Base-by-base conservation (phyloP, 306 rosid genomes). In the Senna siamea region DNA sequence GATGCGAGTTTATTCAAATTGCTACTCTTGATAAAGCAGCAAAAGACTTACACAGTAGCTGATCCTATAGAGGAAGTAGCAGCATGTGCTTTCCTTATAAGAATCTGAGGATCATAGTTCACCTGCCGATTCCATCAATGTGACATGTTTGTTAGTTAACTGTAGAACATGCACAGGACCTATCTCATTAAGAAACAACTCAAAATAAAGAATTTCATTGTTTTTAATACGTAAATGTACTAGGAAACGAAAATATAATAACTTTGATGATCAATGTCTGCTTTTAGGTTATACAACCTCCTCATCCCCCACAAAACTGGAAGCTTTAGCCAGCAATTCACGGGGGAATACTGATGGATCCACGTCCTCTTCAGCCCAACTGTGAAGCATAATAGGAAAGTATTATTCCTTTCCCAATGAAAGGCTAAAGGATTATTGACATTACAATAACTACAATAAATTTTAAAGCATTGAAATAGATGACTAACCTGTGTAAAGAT, bases 331-430 rank as follows among this genome's bases (percentile, higher is more conserved):
- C 87, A 94, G 72, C 50, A 94, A 73, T 70, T 94, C 97, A 67
- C 84, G 89, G 17, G 99, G 93, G 80, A 94, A 94, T 69, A 85
- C 46, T 1, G 97, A 87, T 44, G 99, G 97, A 83, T 94, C 97
- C 60, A 94, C 97, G 66, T 88, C 76, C 80, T 89, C 82, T 75
- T 94, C 95, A 60, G 97, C 96, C 93, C 99, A 94, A 74, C 99
- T 92, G 79, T n/a, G 57, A 66, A 61, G 6, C 62, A 82, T 34
- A 22, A 65, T 23, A 82, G 20, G 43, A 58, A 66, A 75, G 5
- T 43, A 44, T 30, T 37, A 10, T 37, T 61, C n/a, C 17, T 61
- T 61, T 37, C 48, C 23, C 6, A 10, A 10, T 15, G 15, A 62
- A 37, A 37, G 17, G 15, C 30, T 26, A 17, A 37, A 37, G 5